phyloP scores from a whole-genome alignment of 805 yeast species.

The Suhomyces kilbournensis region DNA sequence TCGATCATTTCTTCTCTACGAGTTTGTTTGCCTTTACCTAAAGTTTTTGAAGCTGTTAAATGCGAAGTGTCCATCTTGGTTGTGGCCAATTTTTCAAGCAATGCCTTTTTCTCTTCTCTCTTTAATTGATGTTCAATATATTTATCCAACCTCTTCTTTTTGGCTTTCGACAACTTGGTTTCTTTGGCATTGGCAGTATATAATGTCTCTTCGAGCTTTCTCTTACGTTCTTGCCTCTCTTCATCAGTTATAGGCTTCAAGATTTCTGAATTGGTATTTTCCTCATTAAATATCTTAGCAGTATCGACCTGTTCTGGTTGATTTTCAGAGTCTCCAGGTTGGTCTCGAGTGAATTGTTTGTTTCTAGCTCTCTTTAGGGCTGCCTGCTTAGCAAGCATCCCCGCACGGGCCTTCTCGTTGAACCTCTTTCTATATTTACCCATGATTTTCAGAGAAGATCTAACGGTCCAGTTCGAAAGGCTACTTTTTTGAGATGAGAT shows the following conservation, averaged over 20 bases:
- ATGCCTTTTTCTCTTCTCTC: slow-evolving; percentile 78
- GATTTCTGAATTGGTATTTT: slow-evolving; percentile 59
- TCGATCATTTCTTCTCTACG: slow-evolving; percentile 67
- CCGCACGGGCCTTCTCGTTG: slow-evolving; percentile 83
- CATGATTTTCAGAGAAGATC: slow-evolving; percentile 40
- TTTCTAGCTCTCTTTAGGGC: slow-evolving; percentile 65
- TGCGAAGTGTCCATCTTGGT: slow-evolving; percentile 68
- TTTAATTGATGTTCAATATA: slow-evolving; percentile 88
- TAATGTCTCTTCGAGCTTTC: slow-evolving; percentile 57
- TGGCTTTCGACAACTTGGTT: slow-evolving; percentile 63
- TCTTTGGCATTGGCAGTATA: slow-evolving; percentile 57
- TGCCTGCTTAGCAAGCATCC: slow-evolving; percentile 77
- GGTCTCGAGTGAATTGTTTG: slow-evolving; percentile 58
- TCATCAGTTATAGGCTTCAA: slow-evolving; percentile 60
- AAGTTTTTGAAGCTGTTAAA: slow-evolving; percentile 67
- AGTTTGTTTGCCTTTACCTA: slow-evolving; percentile 75
- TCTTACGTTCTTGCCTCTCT: slow-evolving; percentile 62
- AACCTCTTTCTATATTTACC: slow-evolving; percentile 78
- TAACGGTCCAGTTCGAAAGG: neutral
- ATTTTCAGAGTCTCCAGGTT: slow-evolving; percentile 29
- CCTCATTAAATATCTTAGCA: slow-evolving; percentile 11
- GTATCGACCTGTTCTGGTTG: slow-evolving; percentile 8
- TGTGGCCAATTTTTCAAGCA: slow-evolving; percentile 68
- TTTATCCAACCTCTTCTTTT: slow-evolving; percentile 80
- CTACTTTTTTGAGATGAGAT: slow-evolving; percentile 5